Evolutionary conservation across 768 basidiomycete genomes (phyloP), one percentile per base, ranked within the genome.

Genomic region (Phaeotremella skinneri): DNA sequence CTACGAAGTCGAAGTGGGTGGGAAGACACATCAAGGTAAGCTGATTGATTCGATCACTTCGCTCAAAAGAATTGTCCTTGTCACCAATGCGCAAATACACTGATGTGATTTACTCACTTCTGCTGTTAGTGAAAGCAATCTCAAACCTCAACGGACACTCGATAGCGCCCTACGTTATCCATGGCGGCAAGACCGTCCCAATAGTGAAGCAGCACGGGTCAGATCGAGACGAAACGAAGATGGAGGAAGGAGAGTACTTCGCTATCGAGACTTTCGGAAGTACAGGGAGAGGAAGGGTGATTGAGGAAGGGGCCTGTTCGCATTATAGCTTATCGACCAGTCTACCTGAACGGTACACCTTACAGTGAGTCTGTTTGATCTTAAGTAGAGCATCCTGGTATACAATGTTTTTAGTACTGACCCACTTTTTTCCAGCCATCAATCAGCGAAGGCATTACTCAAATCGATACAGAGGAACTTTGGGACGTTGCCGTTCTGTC

Each of bases 191-290:
- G 78, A 90, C 89, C 0, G 86, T 98, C 1, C 82, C 90, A 32
- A 84, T 98, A 45, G 89, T 96, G 45, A 90, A 88, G 75, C 91
- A 88, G 56, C 61, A 62, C 30, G 76, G 72, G 1, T 62, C 63
- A 0, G 83, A 87, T 30, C 51, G 63, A 25, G 92, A 96, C 73
- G 85, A 87, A 61, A 90, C 88, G 14, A 94, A 90, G 79, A 99
- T 99, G 96, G 96, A 98, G 73, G 96, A 99, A 78, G 96, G 93
- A 39, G 96, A 98, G 70, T 97, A 98, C 74, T 99, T 90, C 75
- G 96, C 96, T 7, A 94, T 99, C 56, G 96, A 99, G 78, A 99
- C 96, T 1, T 99, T 99, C 76, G 96, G 96, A 11, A 90, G 89
- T n/a, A 98, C 94, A 0, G 94, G 96, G 16, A 82, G 87, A 41